These are phyloP conservation scores for Pseudogymnoascus sp. DNA, from an alignment of 2,329 filamentous ascomycete species.

Conservation along the genomic window DNA sequence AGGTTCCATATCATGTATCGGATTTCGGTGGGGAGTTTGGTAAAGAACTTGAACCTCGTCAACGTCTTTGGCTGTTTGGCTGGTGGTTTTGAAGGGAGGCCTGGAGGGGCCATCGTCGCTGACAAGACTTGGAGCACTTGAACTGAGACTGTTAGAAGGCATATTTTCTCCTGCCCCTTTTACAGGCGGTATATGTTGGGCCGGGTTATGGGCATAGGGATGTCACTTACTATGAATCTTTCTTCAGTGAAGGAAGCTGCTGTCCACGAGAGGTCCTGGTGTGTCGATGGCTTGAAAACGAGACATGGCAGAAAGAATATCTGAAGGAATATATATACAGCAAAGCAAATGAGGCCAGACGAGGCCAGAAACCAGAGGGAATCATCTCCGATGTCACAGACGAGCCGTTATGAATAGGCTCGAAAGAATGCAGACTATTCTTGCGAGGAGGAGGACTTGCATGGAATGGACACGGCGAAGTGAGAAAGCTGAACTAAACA, in stretches of 20 bases:
- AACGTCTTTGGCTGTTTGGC: not conserved
- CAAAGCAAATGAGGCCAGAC: not conserved
- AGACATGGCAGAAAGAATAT: not conserved
- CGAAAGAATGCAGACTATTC: not conserved
- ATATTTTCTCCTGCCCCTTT: not conserved
- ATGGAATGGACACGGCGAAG: not conserved
- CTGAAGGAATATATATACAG: not conserved
- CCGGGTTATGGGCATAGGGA: not conserved
- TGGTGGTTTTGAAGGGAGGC: not conserved
- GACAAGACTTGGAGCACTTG: not conserved
- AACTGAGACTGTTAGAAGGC: not conserved
- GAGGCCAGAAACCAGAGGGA: not conserved
- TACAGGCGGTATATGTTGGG: not conserved
- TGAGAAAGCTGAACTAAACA: not conserved
- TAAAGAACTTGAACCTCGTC: conserved; percentile 11
- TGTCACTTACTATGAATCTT: not conserved
- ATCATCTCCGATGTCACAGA: not conserved
- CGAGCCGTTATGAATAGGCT: not conserved
- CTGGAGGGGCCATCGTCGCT: not conserved
- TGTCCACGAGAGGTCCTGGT: not conserved
- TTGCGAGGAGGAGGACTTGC: not conserved
- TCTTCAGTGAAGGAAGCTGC: not conserved
- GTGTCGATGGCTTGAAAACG: not conserved
- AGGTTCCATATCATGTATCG: conserved; percentile 36
- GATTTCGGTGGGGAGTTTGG: conserved; percentile 16